Base-by-base conservation (phyloP, 495 filamentous ascomycete species). In the Aspergillus heteromorphus region DNA sequence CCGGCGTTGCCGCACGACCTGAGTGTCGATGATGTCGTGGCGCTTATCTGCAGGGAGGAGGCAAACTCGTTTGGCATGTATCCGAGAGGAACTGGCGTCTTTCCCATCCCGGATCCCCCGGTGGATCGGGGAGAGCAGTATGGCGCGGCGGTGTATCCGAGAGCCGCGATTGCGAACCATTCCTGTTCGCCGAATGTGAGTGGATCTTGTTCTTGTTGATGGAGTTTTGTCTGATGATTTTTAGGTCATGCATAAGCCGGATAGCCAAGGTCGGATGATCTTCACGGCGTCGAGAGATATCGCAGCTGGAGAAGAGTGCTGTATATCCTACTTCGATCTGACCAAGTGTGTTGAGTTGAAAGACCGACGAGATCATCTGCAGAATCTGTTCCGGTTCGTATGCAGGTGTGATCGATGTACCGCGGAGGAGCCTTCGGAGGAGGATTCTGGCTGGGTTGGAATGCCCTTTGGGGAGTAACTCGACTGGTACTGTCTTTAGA, bases 21-120 rank as follows among this genome's bases (percentile, higher is more conserved):
- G 38, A 45, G 31, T 4, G 31, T 51, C 19, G 61, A 63, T 0
- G 59, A 58, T 0, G 43, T 74, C 7, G 49, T 74, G 27, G 55
- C 59, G 41, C 54, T 74, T 13, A 68, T 74, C 18, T 74, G 71
- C 27, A 61, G 65, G 19, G 69, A 74, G 56, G 71, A 74, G 40
- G 69, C 71, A 8, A 74, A 74, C 48, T 74, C 71, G 0, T 74
- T 74, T 34, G 71, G 71, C 10, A 59, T 74, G 1, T 74, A 74
- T 40, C 71, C 71, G n/a, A 51, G 68, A 4, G 71, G 71, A 53
- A 74, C 69, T 1, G 69, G 71, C 0, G 29, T 59, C 10, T 58
- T 59, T 11, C 65, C 66, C 6, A 16, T 48, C 2, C 63, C 60
- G 0, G 17, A 49, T 1, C 54, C 60, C 9, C 41, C 51, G 2